Base-by-base conservation (phyloP, 1,139 yeast species). In the Blastobotrys persicus region DNA sequence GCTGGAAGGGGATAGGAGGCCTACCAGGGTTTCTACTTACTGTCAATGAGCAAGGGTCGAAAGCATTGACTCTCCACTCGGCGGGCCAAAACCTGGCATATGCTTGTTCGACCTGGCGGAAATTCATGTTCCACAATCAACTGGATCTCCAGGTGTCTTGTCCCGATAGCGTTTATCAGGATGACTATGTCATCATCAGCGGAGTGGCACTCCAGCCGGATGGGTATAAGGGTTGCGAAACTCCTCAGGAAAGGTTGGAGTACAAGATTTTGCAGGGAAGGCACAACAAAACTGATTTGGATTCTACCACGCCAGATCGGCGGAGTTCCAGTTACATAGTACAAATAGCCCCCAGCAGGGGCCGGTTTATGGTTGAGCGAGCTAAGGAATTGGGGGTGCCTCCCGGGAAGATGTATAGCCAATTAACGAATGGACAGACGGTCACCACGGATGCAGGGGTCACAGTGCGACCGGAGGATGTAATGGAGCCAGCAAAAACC, bases 21-120 rank as follows among this genome's bases (percentile, higher is more conserved):
- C 68, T 92, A 11, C 97, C 98, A 0, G 98, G 98, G 0, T 70
- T 88, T 58, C 79, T 91, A 47, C 70, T 92, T 49, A 88, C 97
- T 0, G 74, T 86, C n/a, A 83, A 89, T 48, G 97, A 88, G 59
- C 85, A 88, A 54, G 91, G 91, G 1, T 77, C 78, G 49, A 76
- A 77, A 43, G 67, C 74, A 5, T 55, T 80, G 26, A 64, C 64
- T 5, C 55, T 84, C 1, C 44, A 81, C 81, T 18, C 71, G 64
- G 51, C 65, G 60, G 41, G 65, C 70, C 41, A 59, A 81, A 54
- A 45, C 20, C 23, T 59, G 20, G 26, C 72, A 77, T 40, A 85
- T 79, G 66, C 73, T 80, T 44, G 79, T 83, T 77, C 89, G 2
- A 80, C 92, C 0, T 89, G 97, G 96, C 75, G 96, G 56, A 81